Evolutionary conservation across 2,329 filamentous ascomycete genomes (phyloP).

Genomic region (Talaromyces sp.): DNA sequence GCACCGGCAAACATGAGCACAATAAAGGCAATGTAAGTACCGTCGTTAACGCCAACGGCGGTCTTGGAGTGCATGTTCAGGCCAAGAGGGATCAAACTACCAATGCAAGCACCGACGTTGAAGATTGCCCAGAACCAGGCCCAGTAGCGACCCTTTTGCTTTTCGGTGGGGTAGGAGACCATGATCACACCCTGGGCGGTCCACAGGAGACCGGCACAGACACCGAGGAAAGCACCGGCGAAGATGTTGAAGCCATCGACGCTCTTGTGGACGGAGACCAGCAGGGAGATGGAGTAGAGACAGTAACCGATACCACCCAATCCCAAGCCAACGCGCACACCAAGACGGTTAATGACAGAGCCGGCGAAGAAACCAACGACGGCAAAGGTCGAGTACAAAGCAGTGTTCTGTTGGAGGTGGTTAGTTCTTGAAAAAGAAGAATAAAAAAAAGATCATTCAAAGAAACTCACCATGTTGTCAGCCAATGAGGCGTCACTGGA

Average conservation of each 20-base stretch:
- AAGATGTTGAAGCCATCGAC: conserved; percentile 35
- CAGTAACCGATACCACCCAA: conserved; percentile 28
- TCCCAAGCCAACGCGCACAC: conserved; percentile 23
- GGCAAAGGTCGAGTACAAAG: conserved; percentile 60
- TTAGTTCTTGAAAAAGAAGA: not conserved
- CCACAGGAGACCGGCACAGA: conserved; percentile 37
- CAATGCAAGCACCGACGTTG: conserved; percentile 77
- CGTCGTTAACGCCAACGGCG: conserved; percentile 37
- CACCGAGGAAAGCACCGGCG: conserved; percentile 32
- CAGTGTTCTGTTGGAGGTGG: conserved; percentile 39
- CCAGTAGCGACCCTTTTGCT: conserved; percentile 74
- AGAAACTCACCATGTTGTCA: conserved; percentile 42
- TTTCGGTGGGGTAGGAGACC: conserved; percentile 72
- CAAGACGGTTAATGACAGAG: conserved; percentile 24
- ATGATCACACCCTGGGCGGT: conserved; percentile 36
- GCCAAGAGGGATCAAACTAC: conserved; percentile 43
- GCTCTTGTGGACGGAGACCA: conserved; percentile 35
- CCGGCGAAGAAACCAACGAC: conserved; percentile 53
- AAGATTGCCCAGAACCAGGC: conserved; percentile 86
- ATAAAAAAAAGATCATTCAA: not conserved
- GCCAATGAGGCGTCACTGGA: conserved; percentile 38
- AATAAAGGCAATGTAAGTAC: conserved; percentile 69
- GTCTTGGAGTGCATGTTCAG: conserved; percentile 12
- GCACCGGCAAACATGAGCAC: conserved; percentile 64
- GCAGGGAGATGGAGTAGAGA: conserved; percentile 32